Evolutionary conservation across 192 early-diverging fungal genomes (phyloP), one percentile per base, ranked within the genome.

Genomic region (Coemansia sp.): DNA sequence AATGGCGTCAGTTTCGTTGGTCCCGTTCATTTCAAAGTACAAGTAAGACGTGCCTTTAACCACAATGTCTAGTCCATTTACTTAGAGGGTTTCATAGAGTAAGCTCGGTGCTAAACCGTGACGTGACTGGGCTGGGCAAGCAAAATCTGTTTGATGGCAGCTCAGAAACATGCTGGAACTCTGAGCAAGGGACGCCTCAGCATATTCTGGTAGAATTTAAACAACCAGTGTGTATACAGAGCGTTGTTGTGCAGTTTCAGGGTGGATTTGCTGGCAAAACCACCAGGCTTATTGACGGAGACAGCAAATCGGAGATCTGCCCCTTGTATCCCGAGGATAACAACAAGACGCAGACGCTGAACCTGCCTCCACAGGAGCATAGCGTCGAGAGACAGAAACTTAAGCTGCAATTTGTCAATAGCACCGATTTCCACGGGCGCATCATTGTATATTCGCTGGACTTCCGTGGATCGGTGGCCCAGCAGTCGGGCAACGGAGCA

Each of bases 111-210:
- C 80, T 92, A 17, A 90, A 91, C 76, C 82, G 85, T 18, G 92
- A 97, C 58, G 77, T 70, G 7, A 64, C 79, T 14, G 81, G 73
- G 38, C 91, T 83, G 56, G 94, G 93, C 53, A 94, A 93, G 57
- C 83, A 92, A 50, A 77, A 83, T 67, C 65, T 97, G 28, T 88
- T 82, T 11, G 94, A 97, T 62, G 80, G 81, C 20, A 83, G 58
- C 58, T 65, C 71, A 32, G 93, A 94, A 50, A 97, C 94, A 0
- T 97, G 94, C 73, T 97, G 94, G 94, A 94, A 93, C 73, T 92
- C 90, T 16, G 92, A 93, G 57, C 84, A 89, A 77, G 88, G 89
- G 26, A 59, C 81, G 12, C 87, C 91, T 3, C 92, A 94, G 79
- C 80, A 79, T 55, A 84, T 94, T 21, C 50, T 83, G 17, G 45